A percentile compares a stretch with the other conserved stretches of the same genome.
Conservation (phyloP, 1,284 basidiomycete species). For the Moesziomyces parantarcticus region DNA sequence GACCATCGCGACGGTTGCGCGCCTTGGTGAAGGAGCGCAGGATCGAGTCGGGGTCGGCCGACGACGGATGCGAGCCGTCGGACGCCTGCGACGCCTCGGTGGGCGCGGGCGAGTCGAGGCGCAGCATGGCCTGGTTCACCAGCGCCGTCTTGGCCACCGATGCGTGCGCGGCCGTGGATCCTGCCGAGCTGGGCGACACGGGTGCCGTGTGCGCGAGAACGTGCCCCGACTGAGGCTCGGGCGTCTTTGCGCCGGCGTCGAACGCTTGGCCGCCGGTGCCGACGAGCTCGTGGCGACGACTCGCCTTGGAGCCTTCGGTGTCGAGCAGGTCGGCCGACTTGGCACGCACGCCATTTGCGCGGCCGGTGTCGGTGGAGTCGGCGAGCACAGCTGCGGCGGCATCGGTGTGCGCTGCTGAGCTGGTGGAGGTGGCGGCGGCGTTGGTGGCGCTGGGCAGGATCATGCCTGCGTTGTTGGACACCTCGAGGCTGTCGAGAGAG, state of each 20-base stretch:
- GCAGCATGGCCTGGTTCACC: constrained; percentile 19
- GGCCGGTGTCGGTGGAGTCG: constrained; percentile 3
- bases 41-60: constrained; percentile 68
- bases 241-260: constrained; percentile 14
- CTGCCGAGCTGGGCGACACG: constrained; percentile 24
- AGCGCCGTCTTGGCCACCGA: constrained; percentile 25
- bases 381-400: constrained; percentile 8
- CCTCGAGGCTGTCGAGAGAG: constrained; percentile 56
- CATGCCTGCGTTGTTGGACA: constrained; percentile 55
- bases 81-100: constrained; percentile 28
- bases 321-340: constrained; percentile 46
- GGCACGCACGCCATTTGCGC: constrained; percentile 28
- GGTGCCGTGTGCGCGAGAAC: constrained; percentile 33
- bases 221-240: constrained; percentile 23
- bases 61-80: constrained; percentile 3
- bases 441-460: constrained; percentile 33
- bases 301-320: constrained; percentile 21
- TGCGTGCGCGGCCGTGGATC: constrained; percentile 1
- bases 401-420: constrained; percentile 10
- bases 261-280: background rate
- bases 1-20: constrained; percentile 71
- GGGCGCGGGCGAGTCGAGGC: constrained; percentile 24
- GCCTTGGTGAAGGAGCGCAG: constrained; percentile 71
- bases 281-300: constrained; percentile 16
- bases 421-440: constrained; percentile 14